Evolutionary conservation across 495 filamentous ascomycete species (phyloP).

Genomic region (Penicillium tannophilum): DNA sequence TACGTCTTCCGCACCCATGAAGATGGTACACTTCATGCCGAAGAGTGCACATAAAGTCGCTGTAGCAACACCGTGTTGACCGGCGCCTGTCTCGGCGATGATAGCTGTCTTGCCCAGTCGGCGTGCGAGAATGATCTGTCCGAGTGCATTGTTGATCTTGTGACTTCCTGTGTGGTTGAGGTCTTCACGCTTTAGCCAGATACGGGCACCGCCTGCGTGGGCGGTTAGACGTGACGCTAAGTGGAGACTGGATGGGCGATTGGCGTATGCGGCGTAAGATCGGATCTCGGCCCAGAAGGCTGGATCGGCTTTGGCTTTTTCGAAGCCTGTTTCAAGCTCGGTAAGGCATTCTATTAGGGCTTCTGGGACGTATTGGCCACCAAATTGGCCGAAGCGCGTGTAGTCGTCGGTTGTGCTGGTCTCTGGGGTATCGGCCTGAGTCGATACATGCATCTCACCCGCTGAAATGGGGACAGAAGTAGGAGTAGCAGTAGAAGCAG

Average conservation of each 20-base stretch:
- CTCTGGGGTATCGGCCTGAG: background rate
- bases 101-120: slow-evolving; percentile 90
- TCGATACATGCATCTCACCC: background rate
- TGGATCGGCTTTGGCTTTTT: slow-evolving; percentile 4
- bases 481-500: background rate
- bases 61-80: slow-evolving; percentile 95
- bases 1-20: slow-evolving; percentile 98
- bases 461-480: no score
- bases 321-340: slow-evolving; percentile 1
- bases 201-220: slow-evolving; percentile 85
- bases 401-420: background rate
- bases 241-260: slow-evolving; percentile 5
- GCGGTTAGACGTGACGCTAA: slow-evolving; percentile 81
- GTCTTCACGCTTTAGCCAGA: slow-evolving; percentile 96
- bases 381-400: slow-evolving; percentile 9
- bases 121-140: slow-evolving; percentile 81
- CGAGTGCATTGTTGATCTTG: slow-evolving; percentile 97
- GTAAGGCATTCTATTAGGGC: slow-evolving; percentile 4
- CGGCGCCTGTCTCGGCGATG: slow-evolving; percentile 96
- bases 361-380: slow-evolving; percentile 12
- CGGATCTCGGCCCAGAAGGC: slow-evolving; percentile 6
- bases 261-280: slow-evolving; percentile 6
- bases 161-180: slow-evolving; percentile 85
- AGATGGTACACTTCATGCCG: slow-evolving; percentile 92
- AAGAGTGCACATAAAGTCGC: slow-evolving; percentile 96